phyloP scores from a whole-genome alignment of 2,329 filamentous ascomycete genomes.

The Phyllosticta ampelicida region DNA sequence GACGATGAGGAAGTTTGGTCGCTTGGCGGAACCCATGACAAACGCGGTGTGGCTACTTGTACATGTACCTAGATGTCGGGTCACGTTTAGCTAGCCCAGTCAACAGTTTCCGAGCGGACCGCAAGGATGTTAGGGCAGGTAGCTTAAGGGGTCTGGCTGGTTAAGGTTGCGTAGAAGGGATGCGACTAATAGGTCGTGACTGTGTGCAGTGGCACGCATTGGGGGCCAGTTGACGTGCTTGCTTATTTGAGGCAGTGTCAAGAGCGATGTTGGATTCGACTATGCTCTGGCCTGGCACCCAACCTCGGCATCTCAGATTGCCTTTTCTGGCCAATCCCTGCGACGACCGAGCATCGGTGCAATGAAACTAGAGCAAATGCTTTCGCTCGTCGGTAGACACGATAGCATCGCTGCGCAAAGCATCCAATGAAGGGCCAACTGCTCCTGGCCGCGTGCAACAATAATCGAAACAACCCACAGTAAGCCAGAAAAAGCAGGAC shows the following conservation, averaged over 20 bases:
- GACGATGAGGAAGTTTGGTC: slow-evolving; percentile 19
- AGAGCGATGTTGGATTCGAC: neutral
- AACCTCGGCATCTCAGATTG: neutral
- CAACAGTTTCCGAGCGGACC: neutral
- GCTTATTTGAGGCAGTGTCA: neutral
- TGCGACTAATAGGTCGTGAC: neutral
- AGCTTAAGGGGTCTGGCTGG: neutral
- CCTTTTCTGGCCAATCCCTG: neutral
- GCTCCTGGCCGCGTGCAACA: neutral
- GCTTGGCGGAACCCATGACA: neutral
- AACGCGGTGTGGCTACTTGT: neutral
- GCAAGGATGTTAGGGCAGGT: neutral
- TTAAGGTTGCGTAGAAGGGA: neutral
- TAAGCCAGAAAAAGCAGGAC: neutral
- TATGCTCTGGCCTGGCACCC: neutral
- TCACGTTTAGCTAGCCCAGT: neutral
- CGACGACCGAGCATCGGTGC: neutral
- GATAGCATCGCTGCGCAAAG: neutral
- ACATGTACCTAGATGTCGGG: neutral
- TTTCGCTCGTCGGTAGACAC: neutral
- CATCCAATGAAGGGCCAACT: neutral
- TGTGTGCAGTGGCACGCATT: neutral
- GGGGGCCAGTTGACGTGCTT: neutral
- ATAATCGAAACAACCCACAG: neutral
- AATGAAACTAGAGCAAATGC: neutral